Conservation (phyloP, 2,329 filamentous ascomycete genomes). For the Colletotrichum brevisporum region DNA sequence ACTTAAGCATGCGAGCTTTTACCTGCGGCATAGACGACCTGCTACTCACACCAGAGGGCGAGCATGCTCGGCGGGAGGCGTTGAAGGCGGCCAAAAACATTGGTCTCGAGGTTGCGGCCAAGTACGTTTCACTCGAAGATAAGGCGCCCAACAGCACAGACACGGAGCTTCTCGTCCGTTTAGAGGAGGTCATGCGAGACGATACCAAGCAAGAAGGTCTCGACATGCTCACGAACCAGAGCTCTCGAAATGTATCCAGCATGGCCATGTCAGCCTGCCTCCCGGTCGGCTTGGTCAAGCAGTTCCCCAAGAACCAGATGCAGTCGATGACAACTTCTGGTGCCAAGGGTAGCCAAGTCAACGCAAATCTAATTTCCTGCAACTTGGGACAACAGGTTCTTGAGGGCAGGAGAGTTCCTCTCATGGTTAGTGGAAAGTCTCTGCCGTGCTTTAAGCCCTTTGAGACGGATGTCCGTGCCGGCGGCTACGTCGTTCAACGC, state of each 20-base stretch:
- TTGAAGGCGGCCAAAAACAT: constrained; percentile 77
- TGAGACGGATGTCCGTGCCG: constrained; percentile 89
- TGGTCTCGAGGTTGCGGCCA: constrained; percentile 84
- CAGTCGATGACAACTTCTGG: constrained; percentile 98
- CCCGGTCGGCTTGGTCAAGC: constrained; percentile 86
- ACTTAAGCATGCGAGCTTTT: constrained; percentile 93
- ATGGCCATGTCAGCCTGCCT: constrained; percentile 84
- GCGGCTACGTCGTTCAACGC: constrained; percentile 93
- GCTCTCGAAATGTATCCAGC: constrained; percentile 79
- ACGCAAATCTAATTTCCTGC: constrained; percentile 97
- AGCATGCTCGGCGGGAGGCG: constrained; percentile 77
- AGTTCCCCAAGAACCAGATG: constrained; percentile 98
- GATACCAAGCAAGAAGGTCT: constrained; percentile 91
- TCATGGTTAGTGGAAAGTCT: constrained; percentile 98
- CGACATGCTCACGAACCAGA: constrained; percentile 87
- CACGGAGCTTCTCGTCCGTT: constrained; percentile 79
- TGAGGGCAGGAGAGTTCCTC: constrained; percentile 92
- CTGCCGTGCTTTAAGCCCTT: constrained; percentile 94
- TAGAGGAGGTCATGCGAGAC: constrained; percentile 92
- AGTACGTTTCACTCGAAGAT: constrained; percentile 87
- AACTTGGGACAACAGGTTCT: constrained; percentile 97
- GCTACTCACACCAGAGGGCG: constrained; percentile 84
- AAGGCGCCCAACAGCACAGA: constrained; percentile 73
- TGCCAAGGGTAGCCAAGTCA: constrained; percentile 93
- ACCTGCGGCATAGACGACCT: constrained; percentile 98